Evolutionary conservation across 441 rosid species (phyloP).

Genomic region (Brassica balearica): DNA sequence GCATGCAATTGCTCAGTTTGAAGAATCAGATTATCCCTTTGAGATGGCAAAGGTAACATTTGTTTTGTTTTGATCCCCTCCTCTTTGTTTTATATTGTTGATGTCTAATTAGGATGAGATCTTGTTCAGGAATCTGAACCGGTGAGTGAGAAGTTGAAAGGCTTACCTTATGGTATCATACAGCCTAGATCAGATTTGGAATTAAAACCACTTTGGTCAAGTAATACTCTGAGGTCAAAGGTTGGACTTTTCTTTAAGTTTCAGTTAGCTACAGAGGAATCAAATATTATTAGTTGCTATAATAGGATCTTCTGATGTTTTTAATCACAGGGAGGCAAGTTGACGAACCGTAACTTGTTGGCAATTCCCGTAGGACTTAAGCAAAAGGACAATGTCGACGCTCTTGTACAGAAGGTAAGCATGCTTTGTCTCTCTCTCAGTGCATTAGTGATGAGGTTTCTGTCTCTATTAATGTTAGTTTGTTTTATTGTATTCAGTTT

Average conservation of each 20-base stretch:
- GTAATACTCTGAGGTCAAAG: slow-evolving; percentile 66
- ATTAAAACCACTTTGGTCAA: slow-evolving; percentile 84
- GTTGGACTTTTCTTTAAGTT: slow-evolving; percentile 45
- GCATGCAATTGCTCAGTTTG: slow-evolving; percentile 55
- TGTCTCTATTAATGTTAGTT: slow-evolving; percentile 44
- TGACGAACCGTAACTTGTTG: slow-evolving; percentile 57
- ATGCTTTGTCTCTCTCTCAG: neutral
- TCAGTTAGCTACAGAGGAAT: neutral
- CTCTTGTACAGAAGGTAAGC: slow-evolving; percentile 74
- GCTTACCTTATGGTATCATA: slow-evolving; percentile 74
- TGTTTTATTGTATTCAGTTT: slow-evolving; percentile 68
- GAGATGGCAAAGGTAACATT: slow-evolving; percentile 60
- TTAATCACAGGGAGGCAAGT: slow-evolving; percentile 52
- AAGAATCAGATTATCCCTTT: slow-evolving; percentile 60
- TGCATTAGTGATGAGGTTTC: neutral
- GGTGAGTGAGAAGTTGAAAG: slow-evolving; percentile 50
- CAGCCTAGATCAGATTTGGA: slow-evolving; percentile 78
- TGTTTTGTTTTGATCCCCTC: neutral
- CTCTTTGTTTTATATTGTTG: neutral
- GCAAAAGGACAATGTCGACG: slow-evolving; percentile 77
- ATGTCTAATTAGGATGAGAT: slow-evolving; percentile 10
- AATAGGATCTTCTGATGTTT: slow-evolving; percentile 18
- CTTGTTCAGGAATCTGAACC: slow-evolving; percentile 57
- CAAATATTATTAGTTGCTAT: neutral
- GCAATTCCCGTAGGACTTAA: slow-evolving; percentile 88